Percentiles rank a stretch among this genome's conserved stretches.
phyloP scores from a whole-genome alignment of 306 rosid genomes.

The Trifolium dubium region DNA sequence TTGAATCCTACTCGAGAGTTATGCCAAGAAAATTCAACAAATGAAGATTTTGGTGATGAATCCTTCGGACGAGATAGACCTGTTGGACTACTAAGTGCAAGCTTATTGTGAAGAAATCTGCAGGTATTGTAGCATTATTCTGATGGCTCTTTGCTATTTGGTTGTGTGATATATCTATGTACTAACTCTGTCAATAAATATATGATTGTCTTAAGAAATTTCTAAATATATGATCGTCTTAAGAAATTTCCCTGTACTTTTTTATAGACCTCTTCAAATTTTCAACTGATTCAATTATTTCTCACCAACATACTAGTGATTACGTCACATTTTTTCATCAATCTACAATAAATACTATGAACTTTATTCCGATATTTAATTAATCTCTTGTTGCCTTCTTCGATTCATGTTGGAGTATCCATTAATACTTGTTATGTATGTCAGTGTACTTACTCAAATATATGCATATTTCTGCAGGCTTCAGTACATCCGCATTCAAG shows the following conservation, averaged over 20 bases:
- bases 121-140: conserved; percentile 59
- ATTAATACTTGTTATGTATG: neutral
- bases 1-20: conserved; percentile 60
- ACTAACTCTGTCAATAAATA: neutral
- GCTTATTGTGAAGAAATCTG: conserved; percentile 63
- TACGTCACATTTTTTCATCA: neutral
- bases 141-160: conserved; percentile 14
- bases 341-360: neutral
- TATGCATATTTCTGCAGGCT: conserved; percentile 53
- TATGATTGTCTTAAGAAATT: neutral
- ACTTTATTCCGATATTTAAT: neutral
- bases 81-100: conserved; percentile 67
- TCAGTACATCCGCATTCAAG: conserved; percentile 30
- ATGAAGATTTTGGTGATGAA: conserved; percentile 91
- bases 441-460: neutral
- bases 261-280: neutral
- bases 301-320: neutral
- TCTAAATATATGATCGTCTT: neutral
- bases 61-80: conserved; percentile 79
- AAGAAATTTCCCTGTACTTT: neutral
- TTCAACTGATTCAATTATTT: neutral
- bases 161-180: neutral
- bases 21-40: conserved; percentile 92
- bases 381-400: neutral
- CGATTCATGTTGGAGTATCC: neutral